Conservation (phyloP, 1,284 basidiomycete species). For the Pseudozyma sp. region DNA sequence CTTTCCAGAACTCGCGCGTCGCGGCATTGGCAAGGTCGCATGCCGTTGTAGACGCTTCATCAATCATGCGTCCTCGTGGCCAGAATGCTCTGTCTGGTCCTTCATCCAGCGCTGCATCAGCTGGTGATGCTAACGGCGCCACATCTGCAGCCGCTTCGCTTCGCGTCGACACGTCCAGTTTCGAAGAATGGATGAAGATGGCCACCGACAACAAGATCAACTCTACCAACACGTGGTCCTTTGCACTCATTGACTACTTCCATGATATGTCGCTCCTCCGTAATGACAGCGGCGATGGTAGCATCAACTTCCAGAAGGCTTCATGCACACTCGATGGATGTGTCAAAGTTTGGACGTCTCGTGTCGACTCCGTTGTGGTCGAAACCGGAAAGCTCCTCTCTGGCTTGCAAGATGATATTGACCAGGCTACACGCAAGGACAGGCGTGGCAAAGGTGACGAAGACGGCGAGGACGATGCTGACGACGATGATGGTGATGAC, state of each 20-base stretch:
- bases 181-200: slow-evolving; percentile 99
- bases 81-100: slow-evolving; percentile 12
- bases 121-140: slow-evolving; percentile 15
- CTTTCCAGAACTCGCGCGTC: slow-evolving; percentile 46
- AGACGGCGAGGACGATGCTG: slow-evolving; percentile 71
- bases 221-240: slow-evolving; percentile 95
- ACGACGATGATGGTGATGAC: slow-evolving; percentile 66
- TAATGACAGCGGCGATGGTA: slow-evolving; percentile 66
- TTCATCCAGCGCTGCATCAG: slow-evolving; percentile 10
- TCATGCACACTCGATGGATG: slow-evolving; percentile 97
- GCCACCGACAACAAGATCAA: slow-evolving; percentile 99
- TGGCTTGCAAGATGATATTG: slow-evolving; percentile 78
- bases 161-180: slow-evolving; percentile 66
- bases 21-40: slow-evolving; percentile 49
- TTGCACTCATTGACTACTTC: slow-evolving; percentile 98
- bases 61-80: slow-evolving; percentile 48
- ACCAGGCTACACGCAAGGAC: slow-evolving; percentile 39
- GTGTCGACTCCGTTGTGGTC: slow-evolving; percentile 95
- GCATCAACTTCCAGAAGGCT: slow-evolving; percentile 97
- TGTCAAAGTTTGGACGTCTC: slow-evolving; percentile 99
- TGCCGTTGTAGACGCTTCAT: slow-evolving; percentile 41
- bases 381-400: slow-evolving; percentile 95
- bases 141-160: slow-evolving; percentile 40
- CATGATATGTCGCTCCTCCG: slow-evolving; percentile 95
- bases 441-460: slow-evolving; percentile 69